These are phyloP conservation scores for Wickerhamiella sergipiensis DNA, from an alignment of 805 yeast species.

Conservation along the genomic window DNA sequence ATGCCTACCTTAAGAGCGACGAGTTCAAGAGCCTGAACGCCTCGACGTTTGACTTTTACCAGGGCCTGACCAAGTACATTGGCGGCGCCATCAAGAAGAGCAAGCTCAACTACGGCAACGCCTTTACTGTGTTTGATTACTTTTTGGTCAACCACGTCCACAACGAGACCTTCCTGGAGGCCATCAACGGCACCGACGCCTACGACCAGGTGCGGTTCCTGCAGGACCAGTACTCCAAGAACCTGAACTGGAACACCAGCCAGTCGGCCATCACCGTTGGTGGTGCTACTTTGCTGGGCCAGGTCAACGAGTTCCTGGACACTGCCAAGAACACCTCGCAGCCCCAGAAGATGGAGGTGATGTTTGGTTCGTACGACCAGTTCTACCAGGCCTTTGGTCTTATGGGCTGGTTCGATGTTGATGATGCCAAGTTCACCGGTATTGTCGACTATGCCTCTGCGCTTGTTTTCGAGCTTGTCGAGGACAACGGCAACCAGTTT, in stretches of 20 bases:
- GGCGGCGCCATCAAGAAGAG: constrained; percentile 16
- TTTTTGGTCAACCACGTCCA: constrained; percentile 31
- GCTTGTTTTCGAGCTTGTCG: constrained; percentile 31
- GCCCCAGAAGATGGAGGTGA: constrained; percentile 29
- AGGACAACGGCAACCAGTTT: constrained; percentile 19
- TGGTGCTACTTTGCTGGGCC: constrained; percentile 30
- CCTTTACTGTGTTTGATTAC: constrained; percentile 30
- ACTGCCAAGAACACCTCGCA: constrained; percentile 23
- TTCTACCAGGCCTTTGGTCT: constrained; percentile 31
- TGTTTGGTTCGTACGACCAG: constrained; percentile 34
- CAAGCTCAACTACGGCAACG: constrained; percentile 28
- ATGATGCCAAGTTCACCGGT: constrained; percentile 30
- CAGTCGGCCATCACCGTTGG: constrained; percentile 27
- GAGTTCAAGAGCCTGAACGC: constrained; percentile 24
- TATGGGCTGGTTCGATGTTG: constrained; percentile 24
- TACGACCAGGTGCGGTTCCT: constrained; percentile 24
- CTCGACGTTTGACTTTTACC: constrained; percentile 29
- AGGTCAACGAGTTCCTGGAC: constrained; percentile 26
- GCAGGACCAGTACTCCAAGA: constrained; percentile 31
- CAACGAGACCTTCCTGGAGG: constrained; percentile 26
- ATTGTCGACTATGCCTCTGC: constrained; percentile 36
- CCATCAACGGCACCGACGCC: constrained; percentile 23
- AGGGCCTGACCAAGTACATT: constrained; percentile 22
- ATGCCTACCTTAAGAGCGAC: constrained; percentile 21
- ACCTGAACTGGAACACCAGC: constrained; percentile 24